Percentiles rank a stretch among this genome's conserved stretches.
These are phyloP conservation scores for Lichenothelia convexa DNA, from an alignment of 495 filamentous ascomycete species.

Conservation along the genomic window DNA sequence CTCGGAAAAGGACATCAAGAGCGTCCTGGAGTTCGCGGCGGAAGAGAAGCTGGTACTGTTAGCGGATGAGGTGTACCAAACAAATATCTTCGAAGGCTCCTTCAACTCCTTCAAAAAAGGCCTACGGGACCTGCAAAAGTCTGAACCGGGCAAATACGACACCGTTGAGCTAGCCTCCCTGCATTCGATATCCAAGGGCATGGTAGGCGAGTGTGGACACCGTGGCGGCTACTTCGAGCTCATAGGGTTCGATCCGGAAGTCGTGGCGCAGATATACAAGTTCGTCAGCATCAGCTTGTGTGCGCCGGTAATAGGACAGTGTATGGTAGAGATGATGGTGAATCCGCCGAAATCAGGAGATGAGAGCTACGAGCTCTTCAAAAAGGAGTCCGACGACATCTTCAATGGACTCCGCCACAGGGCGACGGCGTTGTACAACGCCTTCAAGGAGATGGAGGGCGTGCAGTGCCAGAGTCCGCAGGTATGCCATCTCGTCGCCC, in stretches of 20 bases:
- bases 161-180: slow-evolving; percentile 61
- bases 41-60: slow-evolving; percentile 75
- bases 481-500: slow-evolving; percentile 18
- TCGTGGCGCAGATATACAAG: slow-evolving; percentile 92
- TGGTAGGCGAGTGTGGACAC: slow-evolving; percentile 96
- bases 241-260: slow-evolving; percentile 55
- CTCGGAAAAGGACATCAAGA: slow-evolving; percentile 53
- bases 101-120: slow-evolving; percentile 91
- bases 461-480: slow-evolving; percentile 72
- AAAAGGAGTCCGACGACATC: slow-evolving; percentile 66
- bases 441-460: slow-evolving; percentile 88
- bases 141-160: slow-evolving; percentile 51
- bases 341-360: slow-evolving; percentile 76
- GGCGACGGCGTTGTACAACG: slow-evolving; percentile 67
- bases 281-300: slow-evolving; percentile 91
- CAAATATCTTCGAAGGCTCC: slow-evolving; percentile 84
- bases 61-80: slow-evolving; percentile 97
- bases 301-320: slow-evolving; percentile 87
- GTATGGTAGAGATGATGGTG: slow-evolving; percentile 89
- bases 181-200: slow-evolving; percentile 60
- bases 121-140: slow-evolving; percentile 63
- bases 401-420: slow-evolving; percentile 55
- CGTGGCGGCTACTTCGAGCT: slow-evolving; percentile 96
- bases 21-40: slow-evolving; percentile 67
- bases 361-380: slow-evolving; percentile 64